Evolutionary conservation across 176 grass and related monocot genomes (phyloP).

Genomic region (Triticum monococcum): DNA sequence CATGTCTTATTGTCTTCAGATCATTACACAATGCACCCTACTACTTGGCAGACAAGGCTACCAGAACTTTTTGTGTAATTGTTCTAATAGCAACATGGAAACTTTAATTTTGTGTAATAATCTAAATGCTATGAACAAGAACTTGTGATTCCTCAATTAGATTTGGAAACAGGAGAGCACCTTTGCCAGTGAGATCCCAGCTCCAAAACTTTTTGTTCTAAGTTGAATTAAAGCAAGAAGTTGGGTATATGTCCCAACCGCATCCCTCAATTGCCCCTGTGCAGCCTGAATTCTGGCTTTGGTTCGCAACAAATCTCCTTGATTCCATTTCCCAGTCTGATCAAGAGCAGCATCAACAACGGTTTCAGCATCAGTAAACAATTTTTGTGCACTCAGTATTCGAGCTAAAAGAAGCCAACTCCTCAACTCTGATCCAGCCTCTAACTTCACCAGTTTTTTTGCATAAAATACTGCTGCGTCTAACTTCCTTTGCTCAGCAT

Average conservation of each 20-base stretch:
- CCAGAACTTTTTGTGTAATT: neutral
- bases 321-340: constrained; percentile 86
- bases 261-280: constrained; percentile 60
- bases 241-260: constrained; percentile 79
- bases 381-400: constrained; percentile 85
- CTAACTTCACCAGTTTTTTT: constrained; percentile 78
- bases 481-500: constrained; percentile 94
- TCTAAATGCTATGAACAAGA: constrained; percentile 15
- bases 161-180: constrained; percentile 38
- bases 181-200: constrained; percentile 63
- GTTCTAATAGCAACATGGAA: constrained; percentile 7
- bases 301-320: constrained; percentile 59
- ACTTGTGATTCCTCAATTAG: neutral
- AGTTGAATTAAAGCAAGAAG: constrained; percentile 85
- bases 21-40: neutral
- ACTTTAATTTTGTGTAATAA: constrained; percentile 8
- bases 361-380: constrained; percentile 66
- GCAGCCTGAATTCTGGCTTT: constrained; percentile 95
- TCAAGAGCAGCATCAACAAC: constrained; percentile 80
- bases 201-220: constrained; percentile 58
- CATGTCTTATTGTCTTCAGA: constrained; percentile 1
- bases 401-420: constrained; percentile 94
- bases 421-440: constrained; percentile 71
- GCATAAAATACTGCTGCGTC: constrained; percentile 75
- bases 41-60: constrained; percentile 4